A percentile compares a stretch with the other conserved stretches of the same genome.
These are phyloP conservation scores for Spizellomyces sp. DNA, from an alignment of 192 early-diverging fungal species.

Conservation along the genomic window DNA sequence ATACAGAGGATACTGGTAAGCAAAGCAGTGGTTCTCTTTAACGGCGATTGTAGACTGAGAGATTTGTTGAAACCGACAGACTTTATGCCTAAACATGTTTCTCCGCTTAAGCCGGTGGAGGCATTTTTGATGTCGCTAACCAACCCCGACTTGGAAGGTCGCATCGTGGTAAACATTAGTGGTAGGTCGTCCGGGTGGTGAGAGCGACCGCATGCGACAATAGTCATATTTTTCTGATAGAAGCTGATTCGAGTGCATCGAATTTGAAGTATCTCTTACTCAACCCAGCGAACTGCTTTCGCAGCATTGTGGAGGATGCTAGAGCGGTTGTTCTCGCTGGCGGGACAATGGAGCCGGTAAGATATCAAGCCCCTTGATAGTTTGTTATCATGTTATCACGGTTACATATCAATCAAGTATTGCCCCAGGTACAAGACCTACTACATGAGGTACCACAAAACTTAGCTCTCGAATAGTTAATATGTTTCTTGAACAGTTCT, in stretches of 20 bases:
- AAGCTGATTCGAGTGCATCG: neutral
- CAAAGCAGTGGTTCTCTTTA: no score
- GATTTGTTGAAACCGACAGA: constrained; percentile 3
- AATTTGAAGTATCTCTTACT: constrained; percentile 82
- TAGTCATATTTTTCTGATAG: no score
- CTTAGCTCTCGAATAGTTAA: neutral
- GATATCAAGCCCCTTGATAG: constrained; percentile 1
- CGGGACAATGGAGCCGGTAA: constrained; percentile 90
- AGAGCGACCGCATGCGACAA: no score
- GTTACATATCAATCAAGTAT: neutral
- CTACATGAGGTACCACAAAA: constrained; percentile 12
- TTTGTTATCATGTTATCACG: neutral
- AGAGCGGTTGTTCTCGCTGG: constrained; percentile 85
- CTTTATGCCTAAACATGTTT: constrained; percentile 32
- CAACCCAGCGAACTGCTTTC: constrained; percentile 80
- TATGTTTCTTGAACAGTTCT: neutral
- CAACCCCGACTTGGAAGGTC: constrained; percentile 70
- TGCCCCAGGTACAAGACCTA: constrained; percentile 29
- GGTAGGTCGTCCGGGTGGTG: neutral
- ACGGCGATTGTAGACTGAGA: no score
- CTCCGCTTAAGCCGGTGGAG: constrained; percentile 36
- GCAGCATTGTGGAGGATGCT: constrained; percentile 75
- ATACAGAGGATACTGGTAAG: neutral
- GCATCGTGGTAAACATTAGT: constrained; percentile 55
- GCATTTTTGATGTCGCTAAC: constrained; percentile 34